Percentiles rank a stretch among this genome's conserved stretches.
phyloP scores from a whole-genome alignment of 345 rosid genomes.

The Aurinia saxatilis region DNA sequence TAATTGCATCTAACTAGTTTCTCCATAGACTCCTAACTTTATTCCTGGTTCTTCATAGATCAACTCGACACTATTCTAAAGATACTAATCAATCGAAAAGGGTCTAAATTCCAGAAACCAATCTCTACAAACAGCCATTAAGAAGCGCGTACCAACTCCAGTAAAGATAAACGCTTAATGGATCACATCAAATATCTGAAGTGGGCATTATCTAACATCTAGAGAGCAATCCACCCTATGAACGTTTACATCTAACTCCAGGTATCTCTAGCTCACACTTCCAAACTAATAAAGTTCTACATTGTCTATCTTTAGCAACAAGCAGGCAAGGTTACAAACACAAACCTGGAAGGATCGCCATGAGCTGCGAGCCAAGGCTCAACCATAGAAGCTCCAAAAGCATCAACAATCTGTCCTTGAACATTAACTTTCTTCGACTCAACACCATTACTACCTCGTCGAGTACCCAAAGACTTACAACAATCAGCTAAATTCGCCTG shows the following conservation, averaged over 20 bases:
- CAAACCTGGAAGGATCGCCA: constrained; percentile 62
- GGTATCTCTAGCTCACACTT: constrained; percentile 2
- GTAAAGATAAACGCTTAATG: neutral
- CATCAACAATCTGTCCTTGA: constrained; percentile 45
- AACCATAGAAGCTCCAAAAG: constrained; percentile 69
- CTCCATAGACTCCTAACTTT: neutral
- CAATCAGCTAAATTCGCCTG: constrained; percentile 63
- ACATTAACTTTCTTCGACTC: constrained; percentile 25
- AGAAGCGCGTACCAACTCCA: neutral
- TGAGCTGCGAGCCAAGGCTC: constrained; percentile 89
- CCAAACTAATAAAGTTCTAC: too few species aligned
- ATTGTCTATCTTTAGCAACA: neutral
- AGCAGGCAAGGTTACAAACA: neutral
- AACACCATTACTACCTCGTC: constrained; percentile 27
- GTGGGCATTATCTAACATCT: neutral
- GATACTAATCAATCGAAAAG: neutral
- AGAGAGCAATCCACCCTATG: neutral
- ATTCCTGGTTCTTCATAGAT: neutral
- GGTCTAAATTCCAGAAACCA: neutral
- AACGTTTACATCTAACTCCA: neutral
- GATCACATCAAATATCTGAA: too few species aligned
- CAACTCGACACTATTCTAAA: neutral
- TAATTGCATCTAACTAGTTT: neutral
- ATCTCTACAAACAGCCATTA: neutral
- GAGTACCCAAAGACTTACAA: constrained; percentile 35